Conservation (phyloP, 2,329 filamentous ascomycete species). For the Lojkania enalia region DNA sequence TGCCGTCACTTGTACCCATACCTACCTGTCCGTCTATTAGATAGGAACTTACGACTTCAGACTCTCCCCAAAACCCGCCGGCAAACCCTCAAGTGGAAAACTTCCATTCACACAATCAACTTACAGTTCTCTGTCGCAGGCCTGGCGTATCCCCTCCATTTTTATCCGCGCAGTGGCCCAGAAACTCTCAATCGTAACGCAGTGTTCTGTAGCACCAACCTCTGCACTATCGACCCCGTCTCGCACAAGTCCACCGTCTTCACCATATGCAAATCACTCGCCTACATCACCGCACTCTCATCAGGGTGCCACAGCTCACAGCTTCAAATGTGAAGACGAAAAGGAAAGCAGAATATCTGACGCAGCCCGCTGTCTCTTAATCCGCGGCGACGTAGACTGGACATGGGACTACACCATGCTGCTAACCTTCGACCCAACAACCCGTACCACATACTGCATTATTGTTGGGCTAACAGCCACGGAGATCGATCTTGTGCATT, state of each 20-base stretch:
- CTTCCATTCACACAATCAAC: slow-evolving; percentile 18
- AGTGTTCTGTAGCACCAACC: slow-evolving; percentile 11
- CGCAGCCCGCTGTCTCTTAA: slow-evolving; percentile 8
- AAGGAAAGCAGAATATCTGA: slow-evolving; percentile 10
- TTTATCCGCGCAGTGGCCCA: slow-evolving; percentile 18
- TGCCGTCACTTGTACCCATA: background rate
- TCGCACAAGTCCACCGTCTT: background rate
- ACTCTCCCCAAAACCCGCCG: slow-evolving; percentile 19
- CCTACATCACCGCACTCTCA: no score
- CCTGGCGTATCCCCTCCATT: slow-evolving; percentile 18
- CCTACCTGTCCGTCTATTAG: background rate
- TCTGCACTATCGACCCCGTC: background rate
- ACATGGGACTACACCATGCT: slow-evolving; percentile 21
- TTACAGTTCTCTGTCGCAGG: slow-evolving; percentile 10
- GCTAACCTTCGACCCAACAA: slow-evolving; percentile 11
- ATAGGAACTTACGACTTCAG: no score
- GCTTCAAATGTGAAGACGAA: background rate
- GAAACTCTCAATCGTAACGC: slow-evolving; percentile 18
- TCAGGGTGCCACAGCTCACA: background rate
- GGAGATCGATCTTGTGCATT: slow-evolving; percentile 19
- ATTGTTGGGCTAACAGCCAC: slow-evolving; percentile 20
- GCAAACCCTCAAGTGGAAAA: slow-evolving; percentile 18
- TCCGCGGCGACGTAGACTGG: slow-evolving; percentile 20
- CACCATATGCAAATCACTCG: no score
- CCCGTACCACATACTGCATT: slow-evolving; percentile 10